These are phyloP conservation scores for Rubia peregrina DNA, from an alignment of 305 asterid species.

Conservation along the genomic window DNA sequence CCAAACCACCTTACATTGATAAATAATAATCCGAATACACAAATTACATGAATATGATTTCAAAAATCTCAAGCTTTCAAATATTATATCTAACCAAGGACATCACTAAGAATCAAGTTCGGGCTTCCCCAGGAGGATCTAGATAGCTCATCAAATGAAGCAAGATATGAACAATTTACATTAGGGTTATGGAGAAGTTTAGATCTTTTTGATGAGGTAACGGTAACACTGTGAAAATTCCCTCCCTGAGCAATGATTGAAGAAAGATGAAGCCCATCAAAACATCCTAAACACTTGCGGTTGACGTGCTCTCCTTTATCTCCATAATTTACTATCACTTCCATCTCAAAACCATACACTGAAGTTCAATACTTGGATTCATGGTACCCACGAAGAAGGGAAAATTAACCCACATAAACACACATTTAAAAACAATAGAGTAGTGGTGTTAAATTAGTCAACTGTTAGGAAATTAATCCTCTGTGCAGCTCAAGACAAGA, in stretches of 20 bases:
- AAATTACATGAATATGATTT: too few relatives aligned
- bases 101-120: slow-evolving; percentile 90
- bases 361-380: slow-evolving; percentile 97
- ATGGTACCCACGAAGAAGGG: slow-evolving; percentile 91
- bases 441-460: too few relatives aligned
- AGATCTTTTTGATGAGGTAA: slow-evolving; percentile 60
- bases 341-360: slow-evolving; percentile 88
- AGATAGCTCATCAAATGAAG: slow-evolving; percentile 87
- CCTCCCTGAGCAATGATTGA: slow-evolving; percentile 92
- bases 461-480: too few relatives aligned
- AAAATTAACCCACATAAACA: slow-evolving; percentile 54
- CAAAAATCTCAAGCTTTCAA: too few relatives aligned
- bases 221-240: slow-evolving; percentile 57
- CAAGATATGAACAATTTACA: slow-evolving; percentile 42
- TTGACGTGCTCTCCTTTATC: slow-evolving; percentile 78
- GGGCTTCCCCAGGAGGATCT: slow-evolving; percentile 96
- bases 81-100: slow-evolving; percentile 59
- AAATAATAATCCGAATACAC: too few relatives aligned
- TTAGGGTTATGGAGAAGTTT: slow-evolving; percentile 51
- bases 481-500: too few relatives aligned
- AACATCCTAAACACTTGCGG: slow-evolving; percentile 87
- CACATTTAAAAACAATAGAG: background rate
- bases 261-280: slow-evolving; percentile 93
- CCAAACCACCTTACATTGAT: too few relatives aligned
- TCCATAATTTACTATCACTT: slow-evolving; percentile 66